phyloP scores from a whole-genome alignment of 2,329 filamentous ascomycete species.

The Monosporascus sp. region DNA sequence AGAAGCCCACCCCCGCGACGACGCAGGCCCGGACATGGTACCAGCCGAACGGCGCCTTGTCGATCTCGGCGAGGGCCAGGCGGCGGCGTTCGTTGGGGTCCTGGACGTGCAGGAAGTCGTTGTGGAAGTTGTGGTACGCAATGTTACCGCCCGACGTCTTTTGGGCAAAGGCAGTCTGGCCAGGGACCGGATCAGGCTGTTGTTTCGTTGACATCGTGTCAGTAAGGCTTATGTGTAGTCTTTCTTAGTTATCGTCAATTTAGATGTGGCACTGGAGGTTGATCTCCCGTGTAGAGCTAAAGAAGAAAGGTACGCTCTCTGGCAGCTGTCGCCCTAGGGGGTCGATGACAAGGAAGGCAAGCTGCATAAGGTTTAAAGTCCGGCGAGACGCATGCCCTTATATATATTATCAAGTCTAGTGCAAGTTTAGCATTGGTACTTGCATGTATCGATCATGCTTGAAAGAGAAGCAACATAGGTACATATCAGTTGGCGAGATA shows the following conservation, averaged over 20 bases:
- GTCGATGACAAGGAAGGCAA: background rate
- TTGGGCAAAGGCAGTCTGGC: conserved; percentile 8
- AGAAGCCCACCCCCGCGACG: conserved; percentile 82
- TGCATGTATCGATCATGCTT: no score
- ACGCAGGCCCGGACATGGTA: conserved; percentile 70
- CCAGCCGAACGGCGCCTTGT: conserved; percentile 78
- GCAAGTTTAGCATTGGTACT: background rate
- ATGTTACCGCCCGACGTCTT: conserved; percentile 61
- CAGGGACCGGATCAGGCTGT: conserved; percentile 2
- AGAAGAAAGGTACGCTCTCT: background rate
- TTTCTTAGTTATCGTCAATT: background rate
- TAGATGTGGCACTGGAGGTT: no score
- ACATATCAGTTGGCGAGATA: no score
- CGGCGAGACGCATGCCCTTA: background rate
- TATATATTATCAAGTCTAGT: background rate
- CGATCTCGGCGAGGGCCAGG: conserved; percentile 74
- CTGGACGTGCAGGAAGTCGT: conserved; percentile 58
- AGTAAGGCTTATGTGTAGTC: background rate
- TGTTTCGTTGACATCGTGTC: conserved; percentile 16
- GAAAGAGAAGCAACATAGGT: no score
- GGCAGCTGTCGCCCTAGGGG: background rate
- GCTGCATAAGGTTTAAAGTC: background rate
- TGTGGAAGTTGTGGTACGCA: conserved; percentile 73
- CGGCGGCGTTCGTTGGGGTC: conserved; percentile 75
- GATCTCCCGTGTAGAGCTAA: background rate